Conservation (phyloP, 352 stramenopile genomes). For the Phytophthora constricta region DNA sequence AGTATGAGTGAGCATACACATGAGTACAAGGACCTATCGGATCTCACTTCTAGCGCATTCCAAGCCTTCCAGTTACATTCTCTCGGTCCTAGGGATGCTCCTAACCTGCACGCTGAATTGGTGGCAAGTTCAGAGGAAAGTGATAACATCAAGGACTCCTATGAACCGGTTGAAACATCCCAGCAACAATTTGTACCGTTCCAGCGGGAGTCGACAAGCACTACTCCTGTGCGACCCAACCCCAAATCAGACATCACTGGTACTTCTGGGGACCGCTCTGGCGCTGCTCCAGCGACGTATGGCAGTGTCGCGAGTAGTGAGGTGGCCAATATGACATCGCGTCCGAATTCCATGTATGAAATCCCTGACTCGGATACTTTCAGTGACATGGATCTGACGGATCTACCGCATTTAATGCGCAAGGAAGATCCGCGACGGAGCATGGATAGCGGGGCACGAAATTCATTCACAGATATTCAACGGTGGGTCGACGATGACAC, state of each 20-base stretch:
- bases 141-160: conserved; percentile 29
- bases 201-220: conserved; percentile 37
- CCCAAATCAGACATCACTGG: conserved; percentile 16
- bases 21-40: conserved; percentile 66
- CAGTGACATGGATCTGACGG: conserved; percentile 75
- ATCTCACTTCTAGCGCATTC: conserved; percentile 71
- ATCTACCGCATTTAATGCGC: conserved; percentile 76
- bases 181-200: conserved; percentile 18
- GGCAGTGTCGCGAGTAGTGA: conserved; percentile 44
- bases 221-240: conserved; percentile 24
- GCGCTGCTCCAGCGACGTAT: conserved; percentile 27
- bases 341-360: conserved; percentile 56
- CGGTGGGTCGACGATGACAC: conserved; percentile 37
- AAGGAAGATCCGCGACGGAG: conserved; percentile 46
- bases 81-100: conserved; percentile 26
- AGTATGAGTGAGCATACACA: conserved; percentile 20
- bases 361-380: conserved; percentile 74
- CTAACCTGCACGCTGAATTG: conserved; percentile 22
- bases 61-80: conserved; percentile 62
- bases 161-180: conserved; percentile 24
- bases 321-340: conserved; percentile 32
- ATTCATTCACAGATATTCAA: conserved; percentile 51
- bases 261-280: conserved; percentile 20
- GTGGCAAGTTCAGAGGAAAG: conserved; percentile 29
- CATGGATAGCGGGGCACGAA: conserved; percentile 27